phyloP scores from a whole-genome alignment of 2,329 filamentous ascomycete genomes.

The Lachnellula cervina region DNA sequence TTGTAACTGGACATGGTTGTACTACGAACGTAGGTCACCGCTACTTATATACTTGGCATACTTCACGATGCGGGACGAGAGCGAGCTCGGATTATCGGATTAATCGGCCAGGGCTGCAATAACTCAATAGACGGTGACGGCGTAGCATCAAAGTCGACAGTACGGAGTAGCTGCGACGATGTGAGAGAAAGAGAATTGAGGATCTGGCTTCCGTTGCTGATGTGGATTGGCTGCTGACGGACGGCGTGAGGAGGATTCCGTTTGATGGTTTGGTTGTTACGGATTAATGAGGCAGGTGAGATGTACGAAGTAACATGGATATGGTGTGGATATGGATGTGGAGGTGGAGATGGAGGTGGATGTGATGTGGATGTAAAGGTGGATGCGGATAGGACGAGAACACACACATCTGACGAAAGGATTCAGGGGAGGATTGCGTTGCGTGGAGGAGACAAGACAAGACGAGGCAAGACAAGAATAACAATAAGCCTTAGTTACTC shows the following conservation, averaged over 20 bases:
- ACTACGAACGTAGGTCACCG: constrained; percentile 9
- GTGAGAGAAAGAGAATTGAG: neutral
- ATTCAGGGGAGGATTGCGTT: neutral
- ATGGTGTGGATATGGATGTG: neutral
- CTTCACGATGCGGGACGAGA: constrained; percentile 1
- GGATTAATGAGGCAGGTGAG: no score
- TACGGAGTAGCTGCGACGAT: neutral
- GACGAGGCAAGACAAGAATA: constrained; percentile 5
- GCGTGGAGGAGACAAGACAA: constrained; percentile 3
- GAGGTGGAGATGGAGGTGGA: neutral
- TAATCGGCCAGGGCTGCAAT: neutral
- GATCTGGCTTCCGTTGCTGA: no score
- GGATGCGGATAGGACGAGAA: neutral
- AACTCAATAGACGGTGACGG: no score
- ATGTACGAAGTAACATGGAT: neutral
- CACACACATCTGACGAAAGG: neutral
- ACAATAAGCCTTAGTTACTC: constrained; percentile 3
- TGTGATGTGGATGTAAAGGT: neutral
- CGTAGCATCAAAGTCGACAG: no score
- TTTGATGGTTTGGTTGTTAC: neutral
- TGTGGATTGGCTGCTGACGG: neutral
- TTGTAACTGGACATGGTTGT: constrained; percentile 24
- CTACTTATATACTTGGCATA: constrained; percentile 20
- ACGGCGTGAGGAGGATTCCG: neutral
- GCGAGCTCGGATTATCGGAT: neutral